phyloP scores from a whole-genome alignment of 805 yeast genomes.

The Ogataea salicorniae region DNA sequence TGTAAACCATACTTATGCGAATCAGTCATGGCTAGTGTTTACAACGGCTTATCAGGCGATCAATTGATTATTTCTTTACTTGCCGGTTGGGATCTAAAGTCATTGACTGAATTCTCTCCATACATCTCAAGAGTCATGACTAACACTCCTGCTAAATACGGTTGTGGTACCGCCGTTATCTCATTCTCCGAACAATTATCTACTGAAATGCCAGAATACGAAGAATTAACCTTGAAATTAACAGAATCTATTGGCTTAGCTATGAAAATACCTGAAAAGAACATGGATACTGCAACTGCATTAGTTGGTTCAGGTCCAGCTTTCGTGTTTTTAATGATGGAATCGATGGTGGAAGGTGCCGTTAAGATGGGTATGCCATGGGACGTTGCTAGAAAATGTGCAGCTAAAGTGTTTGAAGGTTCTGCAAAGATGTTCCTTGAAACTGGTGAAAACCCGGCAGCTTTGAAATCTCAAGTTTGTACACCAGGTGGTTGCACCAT shows the following conservation, averaged over 20 bases:
- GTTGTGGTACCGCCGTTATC: constrained; percentile 93
- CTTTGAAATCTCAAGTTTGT: constrained; percentile 78
- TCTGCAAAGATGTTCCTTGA: constrained; percentile 84
- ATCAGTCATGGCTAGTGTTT: constrained; percentile 49
- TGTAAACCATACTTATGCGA: constrained; percentile 81
- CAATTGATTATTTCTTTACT: constrained; percentile 63
- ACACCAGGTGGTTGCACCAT: constrained; percentile 99
- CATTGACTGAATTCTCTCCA: constrained; percentile 36
- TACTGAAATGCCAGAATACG: constrained; percentile 35
- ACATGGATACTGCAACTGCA: constrained; percentile 95
- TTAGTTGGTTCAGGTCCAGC: constrained; percentile 97
- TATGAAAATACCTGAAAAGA: constrained; percentile 72
- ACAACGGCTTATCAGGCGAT: constrained; percentile 34
- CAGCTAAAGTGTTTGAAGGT: constrained; percentile 92
- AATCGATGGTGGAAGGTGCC: constrained; percentile 91
- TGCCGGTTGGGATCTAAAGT: constrained; percentile 82
- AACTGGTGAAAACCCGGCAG: constrained; percentile 85
- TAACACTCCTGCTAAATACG: constrained; percentile 91
- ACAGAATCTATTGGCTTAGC: constrained; percentile 65
- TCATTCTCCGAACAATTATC: constrained; percentile 48
- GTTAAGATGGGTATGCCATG: constrained; percentile 90
- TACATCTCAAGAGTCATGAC: constrained; percentile 92
- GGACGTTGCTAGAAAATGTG: constrained; percentile 75
- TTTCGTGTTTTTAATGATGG: constrained; percentile 81
- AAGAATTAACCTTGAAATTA: constrained; percentile 46